Percentiles rank a stretch among this genome's conserved stretches.
Conservation (phyloP, 208 protist species). For the Wallacemonas collosoma region DNA sequence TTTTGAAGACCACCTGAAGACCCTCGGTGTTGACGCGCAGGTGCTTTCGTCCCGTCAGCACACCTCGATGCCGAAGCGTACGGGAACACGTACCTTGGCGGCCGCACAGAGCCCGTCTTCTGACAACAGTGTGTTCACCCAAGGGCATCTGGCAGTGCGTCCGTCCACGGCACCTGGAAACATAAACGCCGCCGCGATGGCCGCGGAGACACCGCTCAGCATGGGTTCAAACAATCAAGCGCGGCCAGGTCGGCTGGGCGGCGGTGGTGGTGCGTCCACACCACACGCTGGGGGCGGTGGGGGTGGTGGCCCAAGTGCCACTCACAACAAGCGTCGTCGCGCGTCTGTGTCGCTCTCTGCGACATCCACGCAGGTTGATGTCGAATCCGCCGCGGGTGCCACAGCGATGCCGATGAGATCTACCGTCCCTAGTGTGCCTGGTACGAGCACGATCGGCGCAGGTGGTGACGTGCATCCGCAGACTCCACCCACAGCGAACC, state of each 20-base stretch:
- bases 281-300: constrained; percentile 10
- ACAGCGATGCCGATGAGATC: no score
- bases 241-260: not conserved
- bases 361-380: no score
- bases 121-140: no score
- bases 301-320: not conserved
- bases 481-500: constrained; percentile 12
- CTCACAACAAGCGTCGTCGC: not conserved
- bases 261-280: not conserved
- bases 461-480: constrained; percentile 10
- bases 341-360: not conserved
- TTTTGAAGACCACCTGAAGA: not conserved
- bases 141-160: no score
- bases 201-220: not conserved
- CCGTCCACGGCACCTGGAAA: no score
- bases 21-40: not conserved
- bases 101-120: no score
- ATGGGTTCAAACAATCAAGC: not conserved
- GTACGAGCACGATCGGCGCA: not conserved
- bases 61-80: no score
- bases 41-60: no score
- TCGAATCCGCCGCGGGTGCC: no score
- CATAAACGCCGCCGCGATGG: no score
- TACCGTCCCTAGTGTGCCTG: not conserved
- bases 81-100: no score